These are phyloP conservation scores for Funneliformis mosseae DNA, from an alignment of 192 early-diverging fungal genomes.

Conservation along the genomic window DNA sequence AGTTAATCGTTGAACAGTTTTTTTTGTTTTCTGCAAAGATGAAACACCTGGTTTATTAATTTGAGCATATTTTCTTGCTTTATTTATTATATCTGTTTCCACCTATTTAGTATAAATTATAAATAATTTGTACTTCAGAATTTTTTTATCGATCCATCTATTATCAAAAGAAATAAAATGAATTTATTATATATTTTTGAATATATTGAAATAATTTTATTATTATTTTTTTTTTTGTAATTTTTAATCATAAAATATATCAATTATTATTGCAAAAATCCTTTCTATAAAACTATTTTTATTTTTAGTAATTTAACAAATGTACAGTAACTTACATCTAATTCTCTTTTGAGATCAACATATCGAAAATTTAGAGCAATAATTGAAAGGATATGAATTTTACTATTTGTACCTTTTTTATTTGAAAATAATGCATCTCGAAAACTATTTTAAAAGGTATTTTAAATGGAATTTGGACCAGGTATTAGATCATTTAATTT, in stretches of 20 bases:
- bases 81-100: background rate
- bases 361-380: background rate
- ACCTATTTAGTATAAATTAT: background rate
- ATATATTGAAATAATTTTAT: too few species aligned
- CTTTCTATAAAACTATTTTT: too few species aligned
- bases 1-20: background rate
- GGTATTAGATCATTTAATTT: too few species aligned
- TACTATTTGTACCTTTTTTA: background rate
- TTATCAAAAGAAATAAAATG: too few species aligned
- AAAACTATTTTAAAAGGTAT: too few species aligned
- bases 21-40: background rate
- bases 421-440: background rate
- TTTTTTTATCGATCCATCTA: too few species aligned
- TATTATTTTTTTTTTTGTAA: too few species aligned
- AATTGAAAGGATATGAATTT: background rate
- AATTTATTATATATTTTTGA: too few species aligned
- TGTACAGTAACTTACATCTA: background rate
- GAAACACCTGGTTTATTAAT: background rate
- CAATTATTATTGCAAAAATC: too few species aligned
- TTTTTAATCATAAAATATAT: too few species aligned
- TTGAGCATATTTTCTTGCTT: background rate
- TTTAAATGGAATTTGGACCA: too few species aligned
- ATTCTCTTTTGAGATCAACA: constrained; percentile 3
- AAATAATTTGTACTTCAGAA: background rate
- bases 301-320: background rate